Percentiles rank a stretch among this genome's conserved stretches.
Conservation (phyloP, 2,329 filamentous ascomycete species). For the Aphanocladium album region DNA sequence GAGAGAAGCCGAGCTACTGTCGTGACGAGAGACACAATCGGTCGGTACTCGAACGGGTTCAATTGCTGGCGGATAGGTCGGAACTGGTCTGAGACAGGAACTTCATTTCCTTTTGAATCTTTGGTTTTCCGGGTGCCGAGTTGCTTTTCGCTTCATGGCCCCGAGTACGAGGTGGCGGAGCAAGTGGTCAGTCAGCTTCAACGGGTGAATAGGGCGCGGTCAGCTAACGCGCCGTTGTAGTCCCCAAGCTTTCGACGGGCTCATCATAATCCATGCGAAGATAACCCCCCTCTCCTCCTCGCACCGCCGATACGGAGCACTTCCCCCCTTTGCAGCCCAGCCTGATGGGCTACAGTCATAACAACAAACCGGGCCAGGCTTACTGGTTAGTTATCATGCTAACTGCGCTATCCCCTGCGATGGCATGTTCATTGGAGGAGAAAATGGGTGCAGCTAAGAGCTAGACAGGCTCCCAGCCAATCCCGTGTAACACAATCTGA, state of each 20-base stretch:
- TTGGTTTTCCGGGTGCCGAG: no score
- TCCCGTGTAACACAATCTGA: conserved; percentile 8
- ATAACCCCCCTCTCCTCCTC: not conserved
- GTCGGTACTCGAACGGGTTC: not conserved
- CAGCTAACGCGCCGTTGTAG: no score
- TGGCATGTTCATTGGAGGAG: not conserved
- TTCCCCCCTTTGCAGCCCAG: not conserved
- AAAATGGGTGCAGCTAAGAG: not conserved
- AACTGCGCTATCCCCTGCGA: not conserved
- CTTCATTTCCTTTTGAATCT: no score
- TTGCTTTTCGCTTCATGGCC: no score
- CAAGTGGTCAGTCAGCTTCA: no score
- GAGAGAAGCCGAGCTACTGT: not conserved
- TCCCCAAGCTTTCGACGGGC: not conserved
- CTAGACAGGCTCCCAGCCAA: not conserved
- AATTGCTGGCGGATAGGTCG: not conserved
- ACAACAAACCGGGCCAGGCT: not conserved
- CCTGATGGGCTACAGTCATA: not conserved
- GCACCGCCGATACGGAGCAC: not conserved
- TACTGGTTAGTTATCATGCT: no score
- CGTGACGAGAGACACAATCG: not conserved
- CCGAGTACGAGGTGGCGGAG: no score
- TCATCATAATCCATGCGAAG: not conserved
- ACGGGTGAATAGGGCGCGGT: no score
- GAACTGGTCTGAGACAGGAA: no score